Evolutionary conservation across 2,329 filamentous ascomycete genomes (phyloP).

Genomic region (Elsinoe australis): DNA sequence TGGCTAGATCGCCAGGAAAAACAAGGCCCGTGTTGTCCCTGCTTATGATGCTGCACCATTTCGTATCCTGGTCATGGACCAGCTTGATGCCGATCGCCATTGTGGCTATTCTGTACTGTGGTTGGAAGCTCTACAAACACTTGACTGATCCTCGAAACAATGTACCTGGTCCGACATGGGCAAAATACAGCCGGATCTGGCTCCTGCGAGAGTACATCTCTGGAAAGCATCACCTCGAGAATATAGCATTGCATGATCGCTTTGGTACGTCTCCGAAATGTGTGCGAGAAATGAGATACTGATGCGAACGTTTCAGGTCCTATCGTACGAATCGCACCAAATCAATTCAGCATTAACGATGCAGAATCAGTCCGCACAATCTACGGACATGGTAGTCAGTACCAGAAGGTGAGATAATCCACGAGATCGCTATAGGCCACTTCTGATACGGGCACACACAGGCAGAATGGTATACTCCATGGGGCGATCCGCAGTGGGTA

Average conservation of each 20-base stretch:
- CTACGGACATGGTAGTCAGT: slow-evolving; percentile 4
- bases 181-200: background rate
- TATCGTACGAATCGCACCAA: slow-evolving; percentile 1
- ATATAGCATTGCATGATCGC: background rate
- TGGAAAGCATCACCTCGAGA: background rate
- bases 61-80: background rate
- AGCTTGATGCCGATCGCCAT: background rate
- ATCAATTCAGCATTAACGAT: slow-evolving; percentile 7
- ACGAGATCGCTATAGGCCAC: no score
- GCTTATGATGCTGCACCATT: background rate
- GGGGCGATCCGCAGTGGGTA: background rate
- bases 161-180: background rate
- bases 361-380: background rate
- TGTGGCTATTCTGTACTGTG: background rate
- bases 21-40: no score
- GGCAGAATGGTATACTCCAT: background rate
- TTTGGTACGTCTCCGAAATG: background rate
- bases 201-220: background rate
- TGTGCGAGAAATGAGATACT: background rate
- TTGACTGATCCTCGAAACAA: background rate
- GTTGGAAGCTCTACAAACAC: background rate
- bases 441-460: no score
- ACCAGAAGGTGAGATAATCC: background rate
- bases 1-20: no score
- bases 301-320: background rate